A percentile compares a stretch with the other conserved stretches of the same genome.
Conservation (phyloP, 192 early-diverging fungal genomes). For the Thoreauomyces humboldtii region DNA sequence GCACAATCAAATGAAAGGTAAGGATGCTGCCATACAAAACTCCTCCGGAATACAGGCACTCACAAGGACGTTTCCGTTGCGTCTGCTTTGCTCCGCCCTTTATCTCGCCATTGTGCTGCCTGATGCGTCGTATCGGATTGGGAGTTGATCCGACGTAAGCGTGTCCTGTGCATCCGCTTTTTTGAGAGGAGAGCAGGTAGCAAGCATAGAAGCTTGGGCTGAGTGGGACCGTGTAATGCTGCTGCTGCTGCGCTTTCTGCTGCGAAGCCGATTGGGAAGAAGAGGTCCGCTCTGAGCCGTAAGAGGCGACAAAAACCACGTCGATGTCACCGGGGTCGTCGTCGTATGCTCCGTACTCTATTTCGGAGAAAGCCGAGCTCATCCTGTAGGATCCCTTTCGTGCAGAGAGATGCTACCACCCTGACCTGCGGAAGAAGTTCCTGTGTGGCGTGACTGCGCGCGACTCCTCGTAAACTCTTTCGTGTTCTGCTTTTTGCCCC, state of each 20-base stretch:
- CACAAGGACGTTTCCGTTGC: conserved; percentile 38
- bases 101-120: conserved; percentile 59
- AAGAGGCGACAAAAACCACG: no score
- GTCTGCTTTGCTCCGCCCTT: conserved; percentile 54
- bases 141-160: conserved; percentile 58
- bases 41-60: no score
- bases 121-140: conserved; percentile 43
- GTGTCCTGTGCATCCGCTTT: conserved; percentile 25
- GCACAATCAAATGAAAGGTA: neutral
- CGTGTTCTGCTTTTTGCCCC: no score
- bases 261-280: neutral
- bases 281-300: no score
- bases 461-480: no score
- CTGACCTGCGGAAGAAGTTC: no score
- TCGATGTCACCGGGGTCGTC: no score
- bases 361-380: no score
- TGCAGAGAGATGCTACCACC: no score
- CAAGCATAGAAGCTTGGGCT: conserved; percentile 36
- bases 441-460: no score
- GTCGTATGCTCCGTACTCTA: no score
- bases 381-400: no score
- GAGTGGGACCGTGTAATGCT: neutral
- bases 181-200: conserved; percentile 46
- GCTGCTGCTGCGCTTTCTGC: neutral
- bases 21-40: neutral